Conservation (phyloP, 805 yeast species). For the Nakazawaea molendinolei region DNA sequence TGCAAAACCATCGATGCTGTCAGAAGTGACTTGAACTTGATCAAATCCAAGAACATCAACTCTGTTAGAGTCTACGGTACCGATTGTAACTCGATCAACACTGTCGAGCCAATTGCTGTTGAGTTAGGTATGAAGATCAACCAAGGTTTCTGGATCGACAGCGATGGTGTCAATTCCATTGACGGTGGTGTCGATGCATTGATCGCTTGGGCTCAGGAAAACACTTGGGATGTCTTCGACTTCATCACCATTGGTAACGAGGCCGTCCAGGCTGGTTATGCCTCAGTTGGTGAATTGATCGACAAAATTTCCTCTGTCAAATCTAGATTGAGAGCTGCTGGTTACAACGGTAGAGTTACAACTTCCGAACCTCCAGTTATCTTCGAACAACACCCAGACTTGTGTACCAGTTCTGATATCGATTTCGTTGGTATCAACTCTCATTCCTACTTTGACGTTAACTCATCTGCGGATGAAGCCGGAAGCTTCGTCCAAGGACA, state of each 20-base stretch:
- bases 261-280: slow-evolving; percentile 62
- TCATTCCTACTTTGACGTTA: slow-evolving; percentile 74
- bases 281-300: slow-evolving; percentile 55
- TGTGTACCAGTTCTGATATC: slow-evolving; percentile 64
- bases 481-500: slow-evolving; percentile 69
- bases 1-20: slow-evolving; percentile 61
- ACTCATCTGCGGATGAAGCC: slow-evolving; percentile 55
- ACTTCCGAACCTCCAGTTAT: slow-evolving; percentile 89
- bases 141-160: slow-evolving; percentile 81
- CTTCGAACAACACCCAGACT: slow-evolving; percentile 52
- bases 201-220: slow-evolving; percentile 33
- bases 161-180: slow-evolving; percentile 61
- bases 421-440: slow-evolving; percentile 85
- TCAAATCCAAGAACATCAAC: slow-evolving; percentile 54
- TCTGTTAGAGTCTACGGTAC: slow-evolving; percentile 78
- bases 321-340: slow-evolving; percentile 50
- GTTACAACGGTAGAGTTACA: slow-evolving; percentile 70
- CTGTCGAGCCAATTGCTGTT: slow-evolving; percentile 56
- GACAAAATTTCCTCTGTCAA: slow-evolving; percentile 62
- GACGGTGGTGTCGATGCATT: slow-evolving; percentile 51
- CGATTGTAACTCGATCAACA: slow-evolving; percentile 67
- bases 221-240: slow-evolving; percentile 65
- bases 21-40: slow-evolving; percentile 47
- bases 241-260: slow-evolving; percentile 84
- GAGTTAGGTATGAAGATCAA: slow-evolving; percentile 62